phyloP scores from a whole-genome alignment of 169 alveolate genomes.

The Eimeria tenella region DNA sequence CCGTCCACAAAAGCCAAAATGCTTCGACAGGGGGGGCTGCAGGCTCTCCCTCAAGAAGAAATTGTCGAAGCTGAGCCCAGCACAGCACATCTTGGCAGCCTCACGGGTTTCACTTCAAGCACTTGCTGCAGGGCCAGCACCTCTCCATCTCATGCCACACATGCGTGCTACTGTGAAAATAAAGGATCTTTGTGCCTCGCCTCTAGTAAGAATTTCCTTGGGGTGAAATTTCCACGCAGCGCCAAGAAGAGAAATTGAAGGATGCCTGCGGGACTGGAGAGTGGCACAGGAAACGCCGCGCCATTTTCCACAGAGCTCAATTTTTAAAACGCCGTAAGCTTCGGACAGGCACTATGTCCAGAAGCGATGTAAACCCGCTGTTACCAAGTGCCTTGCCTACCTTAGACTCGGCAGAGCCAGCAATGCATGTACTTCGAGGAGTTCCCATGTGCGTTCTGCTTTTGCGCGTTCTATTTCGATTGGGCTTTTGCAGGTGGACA shows the following conservation, averaged over 20 bases:
- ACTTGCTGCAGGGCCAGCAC: too few relatives aligned
- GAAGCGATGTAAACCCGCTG: too few relatives aligned
- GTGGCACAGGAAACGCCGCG: neutral
- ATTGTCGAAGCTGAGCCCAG: slow-evolving; percentile 36
- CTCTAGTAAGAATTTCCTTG: slow-evolving; percentile 9
- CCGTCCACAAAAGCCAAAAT: slow-evolving; percentile 56
- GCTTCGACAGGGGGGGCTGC: slow-evolving; percentile 59
- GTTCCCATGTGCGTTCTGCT: slow-evolving; percentile 6
- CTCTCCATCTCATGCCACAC: neutral
- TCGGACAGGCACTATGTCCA: too few relatives aligned
- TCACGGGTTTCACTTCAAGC: too few relatives aligned
- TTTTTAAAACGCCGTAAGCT: too few relatives aligned
- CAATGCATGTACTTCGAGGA: slow-evolving; percentile 49
- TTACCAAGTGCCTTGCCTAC: neutral
- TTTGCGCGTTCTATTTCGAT: neutral
- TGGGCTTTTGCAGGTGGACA: neutral
- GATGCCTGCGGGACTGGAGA: slow-evolving; percentile 49
- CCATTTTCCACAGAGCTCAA: too few relatives aligned
- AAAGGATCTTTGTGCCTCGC: neutral
- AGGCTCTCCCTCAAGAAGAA: slow-evolving; percentile 37
- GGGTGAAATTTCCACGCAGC: slow-evolving; percentile 44
- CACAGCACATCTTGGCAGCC: neutral
- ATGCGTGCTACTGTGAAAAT: neutral
- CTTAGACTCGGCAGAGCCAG: slow-evolving; percentile 53
- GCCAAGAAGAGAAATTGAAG: slow-evolving; percentile 45